These are phyloP conservation scores for Myxozyma kluyveri DNA, from an alignment of 805 yeast genomes.

Conservation along the genomic window DNA sequence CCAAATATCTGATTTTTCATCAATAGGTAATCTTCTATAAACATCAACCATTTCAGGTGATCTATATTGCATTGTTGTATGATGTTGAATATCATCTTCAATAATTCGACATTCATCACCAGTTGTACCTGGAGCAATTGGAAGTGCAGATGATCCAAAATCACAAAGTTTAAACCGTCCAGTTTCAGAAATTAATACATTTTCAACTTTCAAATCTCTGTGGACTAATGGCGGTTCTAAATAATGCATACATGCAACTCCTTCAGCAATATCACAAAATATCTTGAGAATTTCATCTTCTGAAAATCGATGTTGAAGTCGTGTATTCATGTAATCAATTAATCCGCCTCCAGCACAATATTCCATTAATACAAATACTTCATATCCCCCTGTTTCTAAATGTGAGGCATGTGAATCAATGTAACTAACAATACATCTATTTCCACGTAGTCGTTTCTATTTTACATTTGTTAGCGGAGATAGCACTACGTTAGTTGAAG, in stretches of 20 bases:
- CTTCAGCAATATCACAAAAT: slow-evolving; percentile 76
- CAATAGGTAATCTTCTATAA: slow-evolving; percentile 76
- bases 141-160: slow-evolving; percentile 75
- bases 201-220: slow-evolving; percentile 91
- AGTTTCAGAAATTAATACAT: slow-evolving; percentile 70
- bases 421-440: slow-evolving; percentile 78
- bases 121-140: slow-evolving; percentile 70
- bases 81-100: slow-evolving; percentile 79
- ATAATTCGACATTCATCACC: slow-evolving; percentile 70
- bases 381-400: slow-evolving; percentile 57
- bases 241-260: slow-evolving; percentile 81
- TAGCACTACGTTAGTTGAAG: too few relatives aligned
- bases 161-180: slow-evolving; percentile 82
- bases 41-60: slow-evolving; percentile 96
- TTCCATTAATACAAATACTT: slow-evolving; percentile 90
- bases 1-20: slow-evolving; percentile 94
- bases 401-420: slow-evolving; percentile 94
- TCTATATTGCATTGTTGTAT: slow-evolving; percentile 94
- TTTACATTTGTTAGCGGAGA: background rate
- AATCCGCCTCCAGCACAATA: slow-evolving; percentile 84
- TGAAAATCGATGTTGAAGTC: slow-evolving; percentile 71
- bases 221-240: slow-evolving; percentile 69
- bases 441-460: slow-evolving; percentile 67
- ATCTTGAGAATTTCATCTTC: slow-evolving; percentile 78
- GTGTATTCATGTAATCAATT: slow-evolving; percentile 81